phyloP scores from a whole-genome alignment of 1,284 basidiomycete species.

The Cryptococcus sp. region DNA sequence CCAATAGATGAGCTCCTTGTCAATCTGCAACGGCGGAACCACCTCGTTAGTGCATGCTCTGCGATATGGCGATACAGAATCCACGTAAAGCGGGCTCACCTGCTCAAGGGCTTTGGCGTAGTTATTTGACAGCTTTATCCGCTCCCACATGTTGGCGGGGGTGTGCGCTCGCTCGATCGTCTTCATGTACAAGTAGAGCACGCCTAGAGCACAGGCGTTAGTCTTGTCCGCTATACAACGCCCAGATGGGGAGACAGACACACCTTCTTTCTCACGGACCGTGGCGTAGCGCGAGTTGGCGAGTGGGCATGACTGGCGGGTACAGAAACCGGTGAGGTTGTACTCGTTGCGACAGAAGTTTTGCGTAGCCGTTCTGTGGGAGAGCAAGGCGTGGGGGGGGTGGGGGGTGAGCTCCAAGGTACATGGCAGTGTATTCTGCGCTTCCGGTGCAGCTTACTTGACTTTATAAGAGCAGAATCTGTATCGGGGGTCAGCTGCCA shows the following conservation, averaged over 20 bases:
- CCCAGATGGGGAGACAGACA: conserved; percentile 22
- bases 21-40: conserved; percentile 61
- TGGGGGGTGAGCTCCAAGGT: not conserved
- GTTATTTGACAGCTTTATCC: conserved; percentile 86
- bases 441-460: conserved; percentile 62
- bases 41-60: not conserved
- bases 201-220: conserved; percentile 55
- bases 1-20: conserved; percentile 94
- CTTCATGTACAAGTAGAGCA: conserved; percentile 95
- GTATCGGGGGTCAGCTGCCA: conserved; percentile 4
- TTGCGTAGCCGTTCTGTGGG: conserved; percentile 75
- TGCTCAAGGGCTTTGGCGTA: conserved; percentile 93
- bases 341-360: conserved; percentile 99
- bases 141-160: conserved; percentile 96
- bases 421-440: not conserved
- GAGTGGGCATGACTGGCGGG: conserved; percentile 90
- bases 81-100: conserved; percentile 52
- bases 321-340: conserved; percentile 97
- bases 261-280: conserved; percentile 90
- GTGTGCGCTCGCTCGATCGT: conserved; percentile 96
- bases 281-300: conserved; percentile 97
- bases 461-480: conserved; percentile 92
- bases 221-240: not conserved
- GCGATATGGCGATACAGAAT: not conserved
- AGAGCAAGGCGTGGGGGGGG: not conserved